Conservation (phyloP, 352 stramenopile species). For the Thraustotheca clavata region DNA sequence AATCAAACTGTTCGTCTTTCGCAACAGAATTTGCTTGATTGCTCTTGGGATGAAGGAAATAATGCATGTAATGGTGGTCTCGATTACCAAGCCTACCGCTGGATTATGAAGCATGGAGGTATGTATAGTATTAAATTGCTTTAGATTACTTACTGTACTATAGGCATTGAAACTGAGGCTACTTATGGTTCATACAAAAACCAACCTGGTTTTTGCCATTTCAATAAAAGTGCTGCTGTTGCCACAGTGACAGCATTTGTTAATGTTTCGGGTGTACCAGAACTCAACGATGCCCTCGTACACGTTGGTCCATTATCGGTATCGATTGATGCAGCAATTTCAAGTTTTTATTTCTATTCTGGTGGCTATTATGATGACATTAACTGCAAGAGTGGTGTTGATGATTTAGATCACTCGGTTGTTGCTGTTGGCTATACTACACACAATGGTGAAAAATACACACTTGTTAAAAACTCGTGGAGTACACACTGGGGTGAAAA, state of each 20-base stretch:
- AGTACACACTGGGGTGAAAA: conserved; percentile 90
- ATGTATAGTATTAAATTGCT: conserved; percentile 21
- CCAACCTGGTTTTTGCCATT: conserved; percentile 84
- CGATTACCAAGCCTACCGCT: conserved; percentile 86
- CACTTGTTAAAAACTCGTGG: conserved; percentile 94
- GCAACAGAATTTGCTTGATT: conserved; percentile 87
- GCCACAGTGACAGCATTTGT: conserved; percentile 67
- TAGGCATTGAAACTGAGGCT: conserved; percentile 44
- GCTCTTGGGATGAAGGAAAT: conserved; percentile 89
- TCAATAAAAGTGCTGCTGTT: conserved; percentile 60
- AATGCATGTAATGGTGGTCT: conserved; percentile 83
- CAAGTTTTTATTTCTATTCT: conserved; percentile 86
- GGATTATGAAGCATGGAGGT: conserved; percentile 75
- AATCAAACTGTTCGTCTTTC: conserved; percentile 78
- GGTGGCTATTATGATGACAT: conserved; percentile 81
- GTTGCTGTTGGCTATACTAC: conserved; percentile 86
- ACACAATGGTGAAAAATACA: conserved; percentile 88
- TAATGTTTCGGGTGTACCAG: conserved; percentile 65
- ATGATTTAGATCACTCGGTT: conserved; percentile 89
- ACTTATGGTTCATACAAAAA: conserved; percentile 87
- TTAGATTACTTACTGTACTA: conserved; percentile 13
- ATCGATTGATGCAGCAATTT: conserved; percentile 75
- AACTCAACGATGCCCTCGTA: conserved; percentile 72
- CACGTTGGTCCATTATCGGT: conserved; percentile 81
- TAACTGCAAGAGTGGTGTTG: conserved; percentile 84